Conservation (phyloP, 2,329 filamentous ascomycete species). For the Daldinia sp. region DNA sequence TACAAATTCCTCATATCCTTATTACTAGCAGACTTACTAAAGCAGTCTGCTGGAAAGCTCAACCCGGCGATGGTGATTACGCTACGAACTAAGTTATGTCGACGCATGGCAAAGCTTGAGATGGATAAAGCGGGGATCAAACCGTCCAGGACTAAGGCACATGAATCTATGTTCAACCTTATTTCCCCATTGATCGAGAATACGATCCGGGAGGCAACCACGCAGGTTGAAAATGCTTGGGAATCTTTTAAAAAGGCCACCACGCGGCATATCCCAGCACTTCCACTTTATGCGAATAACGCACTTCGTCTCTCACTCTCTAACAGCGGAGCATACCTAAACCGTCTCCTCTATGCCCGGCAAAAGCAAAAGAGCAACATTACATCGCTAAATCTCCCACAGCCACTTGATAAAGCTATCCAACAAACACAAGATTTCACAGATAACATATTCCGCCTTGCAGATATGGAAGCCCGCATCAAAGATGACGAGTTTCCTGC, state of each 20-base stretch:
- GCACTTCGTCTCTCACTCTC: conserved; percentile 51
- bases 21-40: conserved; percentile 57
- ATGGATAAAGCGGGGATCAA: conserved; percentile 43
- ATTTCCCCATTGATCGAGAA: conserved; percentile 43
- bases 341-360: conserved; percentile 23
- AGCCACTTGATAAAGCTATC: conserved; percentile 35
- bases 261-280: conserved; percentile 50
- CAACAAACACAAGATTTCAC: conserved; percentile 40
- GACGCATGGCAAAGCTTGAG: conserved; percentile 66
- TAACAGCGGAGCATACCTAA: conserved; percentile 51
- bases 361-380: not conserved
- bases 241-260: conserved; percentile 49
- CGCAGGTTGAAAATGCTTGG: conserved; percentile 50
- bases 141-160: not conserved
- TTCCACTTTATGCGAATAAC: conserved; percentile 50
- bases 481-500: not conserved
- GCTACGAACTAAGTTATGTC: conserved; percentile 62
- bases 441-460: conserved; percentile 29
- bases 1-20: conserved; percentile 68
- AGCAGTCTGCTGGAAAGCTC: conserved; percentile 46
- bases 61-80: conserved; percentile 48
- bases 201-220: conserved; percentile 44
- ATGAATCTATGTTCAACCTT: conserved; percentile 42
- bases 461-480: conserved; percentile 22
- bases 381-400: conserved; percentile 30